Evolutionary conservation across 202 grass and related monocot genomes (phyloP), one percentile per base, ranked within the genome.

Genomic region (Zizania palustris): DNA sequence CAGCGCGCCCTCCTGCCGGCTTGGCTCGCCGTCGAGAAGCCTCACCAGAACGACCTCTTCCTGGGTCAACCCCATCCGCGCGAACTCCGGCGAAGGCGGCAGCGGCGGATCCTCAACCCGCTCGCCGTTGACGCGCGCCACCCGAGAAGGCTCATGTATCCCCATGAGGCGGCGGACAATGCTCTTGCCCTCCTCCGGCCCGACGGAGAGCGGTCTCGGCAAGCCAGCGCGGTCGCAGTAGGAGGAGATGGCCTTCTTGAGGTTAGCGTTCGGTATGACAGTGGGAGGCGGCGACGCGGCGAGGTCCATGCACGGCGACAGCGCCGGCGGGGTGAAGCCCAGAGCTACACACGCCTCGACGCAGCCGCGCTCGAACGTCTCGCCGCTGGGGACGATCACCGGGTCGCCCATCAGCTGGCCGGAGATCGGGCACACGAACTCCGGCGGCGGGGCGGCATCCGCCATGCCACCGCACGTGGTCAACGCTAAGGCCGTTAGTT

Each of bases 391-490:
- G 14, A 75, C 15, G 44, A 81, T 81, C 38, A 89, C 82, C 20
- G 72, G 82, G 33, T 89, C 86, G 51, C 49, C 82, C 86, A 82
- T 89, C 64, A 89, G 65, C 48, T 44, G 53, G 8, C 63, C 19
- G 33, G 86, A 84, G 70, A 84, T 45, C 10, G 76, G 81, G 81
- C 81, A 84, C 8, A 69, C 42, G 81, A 88, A 88, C 41, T 80
- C 70, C 55, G 9, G 13, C 28, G 28, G 28, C 15, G 81, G 64
- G 8, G 71, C 13, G 63, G 39, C 9, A 28, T 2, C 28, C 28
- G 28, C 28, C 28, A 28, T 28, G 28, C 28, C 28, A 28, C 28
- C 28, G 28, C 28, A 28, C 28, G 28, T 28, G 28, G 28, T 28
- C 63, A 42, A 65, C n/a, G 16, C 9, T 16, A 1, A 40, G 63